Evolutionary conservation across 2,329 filamentous ascomycete genomes (phyloP), one percentile per base, ranked within the genome.

Genomic region (Juglanconis sp.): DNA sequence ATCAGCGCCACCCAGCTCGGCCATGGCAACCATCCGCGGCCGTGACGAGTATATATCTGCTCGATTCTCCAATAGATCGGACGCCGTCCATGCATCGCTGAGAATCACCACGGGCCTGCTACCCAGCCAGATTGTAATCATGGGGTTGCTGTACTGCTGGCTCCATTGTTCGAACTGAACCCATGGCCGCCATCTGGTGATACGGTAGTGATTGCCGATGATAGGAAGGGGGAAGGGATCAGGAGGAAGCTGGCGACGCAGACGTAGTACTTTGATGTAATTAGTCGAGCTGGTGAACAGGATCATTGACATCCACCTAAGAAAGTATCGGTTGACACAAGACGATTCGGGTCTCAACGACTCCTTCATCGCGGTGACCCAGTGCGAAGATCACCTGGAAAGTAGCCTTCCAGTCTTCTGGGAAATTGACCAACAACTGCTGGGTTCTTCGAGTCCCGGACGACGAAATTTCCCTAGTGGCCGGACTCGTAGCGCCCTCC

Each of bases 51-150:
- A 57, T 0, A 57, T 3, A 13, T 57, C 47, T 4, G 55, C 55
- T 1, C 55, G 55, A 35, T 57, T 40, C 30, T 57, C 55, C 3
- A 57, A 11, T n/a, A 57, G 55, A 11, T 57, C 55, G 36, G 55
- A 57, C 13, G 55, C 55, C 35, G 55, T 57, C 55, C 55, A 57
- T 15, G 55, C 55, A 10, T 57, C 55, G 36, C 50, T 57, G 35
- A 57, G 55, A 4, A 57, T 46, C 17, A 57, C 42, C 15, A 57
- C 36, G 0, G 55, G 55, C 55, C 55, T 34, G 55, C 55, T 57
- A 1, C 55, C 55, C 55, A 57, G 46, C 55, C 55, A 57, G 44
- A 57, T 35, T 10, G 55, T 57, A 46, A 57, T 57, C 55, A 57
- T 57, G 8, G 55, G 55, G 46, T 51, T 42, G 5, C 3, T 35